A percentile compares a stretch with the other conserved stretches of the same genome.
Conservation (phyloP, 495 filamentous ascomycete genomes). For the Penicillium fimorum region DNA sequence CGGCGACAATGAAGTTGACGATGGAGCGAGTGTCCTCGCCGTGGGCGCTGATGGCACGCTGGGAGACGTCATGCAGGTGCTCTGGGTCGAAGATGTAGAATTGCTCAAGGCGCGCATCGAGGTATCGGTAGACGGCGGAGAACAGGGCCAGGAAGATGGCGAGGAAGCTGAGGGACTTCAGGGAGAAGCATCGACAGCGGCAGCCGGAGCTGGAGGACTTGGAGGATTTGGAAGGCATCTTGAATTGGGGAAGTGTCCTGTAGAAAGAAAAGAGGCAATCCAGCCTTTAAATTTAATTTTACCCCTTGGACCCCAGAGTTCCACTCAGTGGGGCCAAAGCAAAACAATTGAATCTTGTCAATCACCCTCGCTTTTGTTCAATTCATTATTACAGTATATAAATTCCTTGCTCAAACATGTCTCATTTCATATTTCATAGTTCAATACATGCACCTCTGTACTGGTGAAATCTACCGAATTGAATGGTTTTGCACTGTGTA, state of each 20-base stretch:
- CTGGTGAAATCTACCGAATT: background rate
- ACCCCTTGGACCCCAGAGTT: slow-evolving; percentile 22
- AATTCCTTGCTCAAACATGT: background rate
- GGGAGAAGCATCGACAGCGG: slow-evolving; percentile 28
- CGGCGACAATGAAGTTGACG: slow-evolving; percentile 60
- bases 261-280: background rate
- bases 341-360: slow-evolving; percentile 4
- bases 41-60: slow-evolving; percentile 61
- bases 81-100: slow-evolving; percentile 75
- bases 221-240: slow-evolving; percentile 32
- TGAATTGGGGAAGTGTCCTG: slow-evolving; percentile 7
- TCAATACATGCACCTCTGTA: background rate
- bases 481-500: background rate
- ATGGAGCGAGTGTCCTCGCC: slow-evolving; percentile 70
- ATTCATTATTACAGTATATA: background rate
- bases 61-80: slow-evolving; percentile 66
- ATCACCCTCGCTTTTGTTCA: slow-evolving; percentile 3
- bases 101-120: slow-evolving; percentile 66
- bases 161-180: slow-evolving; percentile 52
- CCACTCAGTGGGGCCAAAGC: slow-evolving; percentile 17
- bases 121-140: slow-evolving; percentile 56
- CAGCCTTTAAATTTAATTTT: slow-evolving; percentile 16
- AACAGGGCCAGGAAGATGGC: slow-evolving; percentile 60
- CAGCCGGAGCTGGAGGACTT: slow-evolving; percentile 20
- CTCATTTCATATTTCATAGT: background rate